Evolutionary conservation across 352 stramenopile genomes (phyloP).

Genomic region (Phytopythium helicoides): DNA sequence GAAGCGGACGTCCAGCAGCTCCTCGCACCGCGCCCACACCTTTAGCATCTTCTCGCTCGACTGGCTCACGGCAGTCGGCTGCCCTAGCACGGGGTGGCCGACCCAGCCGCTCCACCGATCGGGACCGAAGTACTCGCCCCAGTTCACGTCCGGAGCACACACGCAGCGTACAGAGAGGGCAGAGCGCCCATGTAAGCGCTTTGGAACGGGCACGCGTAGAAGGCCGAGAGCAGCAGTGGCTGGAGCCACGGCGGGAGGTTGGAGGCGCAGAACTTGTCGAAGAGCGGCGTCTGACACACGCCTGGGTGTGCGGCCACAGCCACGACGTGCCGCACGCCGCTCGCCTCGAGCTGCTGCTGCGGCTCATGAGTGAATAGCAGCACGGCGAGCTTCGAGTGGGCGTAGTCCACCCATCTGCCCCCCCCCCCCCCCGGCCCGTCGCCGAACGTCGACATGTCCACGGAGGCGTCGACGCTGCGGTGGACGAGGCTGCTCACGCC

Average conservation of each 20-base stretch:
- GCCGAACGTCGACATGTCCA: conserved; percentile 27
- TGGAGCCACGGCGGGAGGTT: conserved; percentile 10
- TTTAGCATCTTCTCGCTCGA: conserved; percentile 22
- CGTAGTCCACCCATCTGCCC: conserved; percentile 33
- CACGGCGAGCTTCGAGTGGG: conserved; percentile 42
- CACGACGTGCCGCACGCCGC: conserved; percentile 22
- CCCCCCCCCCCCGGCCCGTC: conserved; percentile 15
- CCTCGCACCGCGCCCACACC: conserved; percentile 45
- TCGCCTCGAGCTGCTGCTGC: conserved; percentile 23
- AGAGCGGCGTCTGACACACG: conserved; percentile 32
- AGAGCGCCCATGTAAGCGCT: conserved; percentile 34
- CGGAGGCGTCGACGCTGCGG: conserved; percentile 14
- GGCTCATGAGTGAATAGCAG: conserved; percentile 52
- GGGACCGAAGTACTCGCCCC: conserved; percentile 38
- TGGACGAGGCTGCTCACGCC: conserved; percentile 40
- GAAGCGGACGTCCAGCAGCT: conserved; percentile 22
- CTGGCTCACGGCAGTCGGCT: conserved; percentile 21
- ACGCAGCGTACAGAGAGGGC: conserved; percentile 40
- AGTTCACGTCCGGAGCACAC: conserved; percentile 11
- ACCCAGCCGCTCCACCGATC: conserved; percentile 31
- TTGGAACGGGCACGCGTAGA: conserved; percentile 6
- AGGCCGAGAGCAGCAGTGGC: background rate
- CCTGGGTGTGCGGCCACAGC: conserved; percentile 35
- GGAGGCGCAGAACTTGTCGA: conserved; percentile 27
- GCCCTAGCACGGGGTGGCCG: conserved; percentile 31